Evolutionary conservation across 495 filamentous ascomycete species (phyloP), one percentile per base, ranked within the genome.

Genomic region (Xylaria acuta): DNA sequence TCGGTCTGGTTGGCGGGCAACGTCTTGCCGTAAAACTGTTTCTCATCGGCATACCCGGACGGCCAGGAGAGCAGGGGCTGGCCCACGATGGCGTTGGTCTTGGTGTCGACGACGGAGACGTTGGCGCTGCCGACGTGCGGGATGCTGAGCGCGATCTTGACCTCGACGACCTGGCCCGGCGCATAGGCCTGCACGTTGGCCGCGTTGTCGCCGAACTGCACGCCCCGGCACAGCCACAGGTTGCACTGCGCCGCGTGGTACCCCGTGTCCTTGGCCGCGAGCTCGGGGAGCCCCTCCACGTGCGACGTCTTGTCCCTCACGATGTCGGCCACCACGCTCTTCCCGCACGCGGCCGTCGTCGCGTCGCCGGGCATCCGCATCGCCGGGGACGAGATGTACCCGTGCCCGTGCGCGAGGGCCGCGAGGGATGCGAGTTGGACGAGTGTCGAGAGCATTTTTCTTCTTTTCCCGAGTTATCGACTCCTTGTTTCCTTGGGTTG

Each of bases 161-260:
- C 84, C 76, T 85, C 80, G 72, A 94, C 82, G 7, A 80, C 84
- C 76, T 93, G 80, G 47, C 91, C 91, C 5, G 88, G 78, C 11
- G 80, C 85, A 82, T 90, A 92, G 22, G 77, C 81, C 75, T 91
- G 85, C 56, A 92, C 86, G 74, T 91, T 89, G 73, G 81, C 90
- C 56, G 76, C 86, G 86, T 93, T 92, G 85, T 93, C 92, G 71
- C 75, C 89, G 79, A 89, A 92, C 80, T 93, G 89, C 81, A 88
- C 88, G 63, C 92, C 92, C 76, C 89, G 91, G 90, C 92, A 93
- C 18, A 91, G 85, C 82, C 84, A 92, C 60, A 91, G 80, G 79
- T 92, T 86, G 82, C 92, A 93, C 54, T 81, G 82, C 12, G 81
- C 81, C 51, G 84, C 80, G 75, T 90, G 80, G 84, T 89, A 92